Conservation (phyloP, 176 grass and related monocot species). For the Aegilops sharonensis region DNA sequence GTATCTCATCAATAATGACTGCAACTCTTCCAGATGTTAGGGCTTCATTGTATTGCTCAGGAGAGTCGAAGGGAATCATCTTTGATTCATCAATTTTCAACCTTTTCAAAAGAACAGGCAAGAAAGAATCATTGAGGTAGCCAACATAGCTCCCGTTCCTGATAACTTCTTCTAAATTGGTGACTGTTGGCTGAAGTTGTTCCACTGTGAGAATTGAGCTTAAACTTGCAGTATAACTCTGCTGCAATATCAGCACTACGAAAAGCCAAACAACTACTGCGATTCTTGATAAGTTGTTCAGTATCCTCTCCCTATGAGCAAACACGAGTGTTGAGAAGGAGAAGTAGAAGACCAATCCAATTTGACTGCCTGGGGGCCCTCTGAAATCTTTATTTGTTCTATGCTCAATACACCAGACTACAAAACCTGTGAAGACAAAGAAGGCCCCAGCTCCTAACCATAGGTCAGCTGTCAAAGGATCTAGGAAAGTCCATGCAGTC, state of each 20-base stretch:
- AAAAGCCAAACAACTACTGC: conserved; percentile 70
- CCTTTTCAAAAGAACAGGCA: conserved; percentile 53
- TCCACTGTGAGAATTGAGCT: conserved; percentile 78
- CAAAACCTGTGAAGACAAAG: conserved; percentile 62
- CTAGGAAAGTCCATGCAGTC: conserved; percentile 72
- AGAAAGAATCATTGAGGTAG: conserved; percentile 75
- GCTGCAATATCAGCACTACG: conserved; percentile 77
- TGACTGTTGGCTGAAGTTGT: conserved; percentile 76
- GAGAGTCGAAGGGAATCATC: conserved; percentile 50
- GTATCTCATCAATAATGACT: conserved; percentile 85
- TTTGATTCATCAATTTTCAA: conserved; percentile 59
- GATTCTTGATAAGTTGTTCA: conserved; percentile 67
- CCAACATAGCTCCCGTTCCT: conserved; percentile 51
- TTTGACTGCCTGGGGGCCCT: conserved; percentile 47
- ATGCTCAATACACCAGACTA: conserved; percentile 79
- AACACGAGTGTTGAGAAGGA: conserved; percentile 87
- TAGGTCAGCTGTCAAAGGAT: conserved; percentile 54
- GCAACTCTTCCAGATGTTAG: conserved; percentile 65
- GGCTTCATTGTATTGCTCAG: conserved; percentile 58
- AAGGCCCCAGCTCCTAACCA: conserved; percentile 63
- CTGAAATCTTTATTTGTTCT: conserved; percentile 69
- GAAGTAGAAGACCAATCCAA: conserved; percentile 71
- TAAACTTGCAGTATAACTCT: conserved; percentile 87
- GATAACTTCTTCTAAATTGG: conserved; percentile 60
- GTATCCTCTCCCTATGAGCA: conserved; percentile 62